Evolutionary conservation across 2,329 filamentous ascomycete genomes (phyloP), one percentile per base, ranked within the genome.

Genomic region (Chaetomium sp.): DNA sequence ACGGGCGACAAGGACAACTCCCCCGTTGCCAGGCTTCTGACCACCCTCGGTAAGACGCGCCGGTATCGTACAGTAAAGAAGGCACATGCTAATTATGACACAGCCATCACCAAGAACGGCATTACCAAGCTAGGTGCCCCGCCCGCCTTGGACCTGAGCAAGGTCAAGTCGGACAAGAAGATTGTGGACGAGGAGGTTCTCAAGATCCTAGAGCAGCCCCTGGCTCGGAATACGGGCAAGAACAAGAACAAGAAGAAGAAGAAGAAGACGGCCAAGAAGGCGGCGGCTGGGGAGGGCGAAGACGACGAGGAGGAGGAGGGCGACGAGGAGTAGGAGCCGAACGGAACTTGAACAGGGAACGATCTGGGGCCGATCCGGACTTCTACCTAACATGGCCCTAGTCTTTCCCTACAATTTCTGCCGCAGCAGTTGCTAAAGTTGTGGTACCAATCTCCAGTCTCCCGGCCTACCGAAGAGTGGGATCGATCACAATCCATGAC

Each of bases 81-180:
- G 7, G 29, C 2, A 7, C 21, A 57, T 56, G 57, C 71, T 78
- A 70, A 77, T 67, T 57, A 45, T 47, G 57, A 65, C 65, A 58
- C 70, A 97, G 95, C 92, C 67, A 93, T 99, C 78, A 97, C 93
- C 74, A 99, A 99, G 87, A 97, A 98, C 78, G 95, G 95, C 71
- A 83, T 99, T 74, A 92, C 90, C 75, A 92, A 91, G 81, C 82
- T 99, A 65, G 89, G 92, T 73, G 89, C 86, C 29, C 89, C 95
- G 38, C 87, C 91, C 67, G 78, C 88, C 25, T 84, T 90, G 69
- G 92, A 98, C 75, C 77, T 95, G 67, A 86, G 84, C 76, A 93
- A 93, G 82, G 87, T 90, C 84, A 90, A 97, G 86, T 90, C 92
- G 38, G 93, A 98, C 79, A 98, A 98, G 87, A 97, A 97, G 86